Evolutionary conservation across 305 asterid genomes (phyloP), one percentile per base, ranked within the genome.

Genomic region (Fraxinus dipetala): DNA sequence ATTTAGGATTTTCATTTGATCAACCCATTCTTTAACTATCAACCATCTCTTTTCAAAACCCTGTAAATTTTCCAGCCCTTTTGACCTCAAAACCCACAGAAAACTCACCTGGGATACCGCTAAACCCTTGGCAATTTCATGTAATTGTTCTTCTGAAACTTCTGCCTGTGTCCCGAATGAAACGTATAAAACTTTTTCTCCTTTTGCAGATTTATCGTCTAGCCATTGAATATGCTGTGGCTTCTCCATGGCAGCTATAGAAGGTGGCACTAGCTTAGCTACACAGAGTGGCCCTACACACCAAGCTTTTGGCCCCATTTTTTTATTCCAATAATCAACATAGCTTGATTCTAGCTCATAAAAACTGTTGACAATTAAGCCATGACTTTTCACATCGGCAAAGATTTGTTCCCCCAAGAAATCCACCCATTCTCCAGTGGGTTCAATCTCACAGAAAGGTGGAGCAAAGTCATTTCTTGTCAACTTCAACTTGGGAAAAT

Each of bases 111-210:
- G 56, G 0, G 98, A 90, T 45, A 43, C 4, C 22, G 84, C 96
- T 16, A 94, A 79, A 0, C 98, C 98, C 16, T 43, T 22, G 0
- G 92, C 89, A 4, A 94, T 85, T 54, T 89, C 92, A 7, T n/a
- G 54, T 1, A 92, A 43, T 28, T 94, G 96, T 5, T 90, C 94
- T 0, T 69, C 31, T 6, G 91, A 76, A 2, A 94, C 78, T 1
- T 91, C 90, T 0, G 97, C 96, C 14, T 92, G 98, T 10, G 96
- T 83, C 0, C 98, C 97, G 6, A 94, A 92, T 20, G 97, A 89
- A 0, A 92, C 92, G 38, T 91, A 94, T 77, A 94, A 0, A 73
- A 94, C 93, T 0, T 83, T 76, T 1, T 67, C 85, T 13, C 86
- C 85, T n/a, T 65, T 24, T 0, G 80, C 80, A 56, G 83, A 43